Evolutionary conservation across 768 basidiomycete species (phyloP).

Genomic region (Kwoniella pini): DNA sequence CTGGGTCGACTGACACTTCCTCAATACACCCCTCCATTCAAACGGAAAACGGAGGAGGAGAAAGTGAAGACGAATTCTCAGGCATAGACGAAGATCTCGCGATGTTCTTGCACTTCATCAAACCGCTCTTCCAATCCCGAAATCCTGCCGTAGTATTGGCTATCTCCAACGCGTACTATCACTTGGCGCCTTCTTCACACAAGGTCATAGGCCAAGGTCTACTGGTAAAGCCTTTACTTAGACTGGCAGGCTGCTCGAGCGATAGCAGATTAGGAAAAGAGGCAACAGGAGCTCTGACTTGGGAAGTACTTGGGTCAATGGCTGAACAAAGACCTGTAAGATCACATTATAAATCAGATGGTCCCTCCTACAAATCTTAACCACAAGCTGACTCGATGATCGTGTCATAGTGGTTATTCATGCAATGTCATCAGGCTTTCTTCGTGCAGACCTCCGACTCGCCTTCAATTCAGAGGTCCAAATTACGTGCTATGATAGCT

Average conservation of each 20-base stretch:
- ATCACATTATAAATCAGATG: background rate
- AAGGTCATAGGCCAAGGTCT: conserved; percentile 54
- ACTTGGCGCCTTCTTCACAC: conserved; percentile 61
- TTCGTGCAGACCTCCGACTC: conserved; percentile 70
- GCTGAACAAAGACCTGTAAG: conserved; percentile 68
- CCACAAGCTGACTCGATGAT: background rate
- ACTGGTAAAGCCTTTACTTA: conserved; percentile 71
- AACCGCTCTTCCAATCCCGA: conserved; percentile 77
- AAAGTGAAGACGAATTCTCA: conserved; percentile 61
- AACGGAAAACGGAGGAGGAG: conserved; percentile 50
- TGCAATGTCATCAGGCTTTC: conserved; percentile 66
- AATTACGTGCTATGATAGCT: conserved; percentile 71
- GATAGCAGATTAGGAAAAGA: conserved; percentile 35
- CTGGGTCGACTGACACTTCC: conserved; percentile 59
- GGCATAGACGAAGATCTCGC: conserved; percentile 69
- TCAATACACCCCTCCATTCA: background rate
- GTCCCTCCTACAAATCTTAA: background rate
- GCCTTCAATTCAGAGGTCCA: conserved; percentile 67
- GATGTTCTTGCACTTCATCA: conserved; percentile 68
- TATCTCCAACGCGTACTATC: conserved; percentile 71
- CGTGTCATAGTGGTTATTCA: conserved; percentile 63
- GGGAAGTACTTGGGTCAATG: conserved; percentile 71
- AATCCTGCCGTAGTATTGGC: conserved; percentile 88
- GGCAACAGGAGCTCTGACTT: conserved; percentile 74
- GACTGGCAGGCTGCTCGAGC: conserved; percentile 65